These are phyloP conservation scores for Arabidopsis arenosa DNA, from an alignment of 345 rosid genomes.

Conservation along the genomic window DNA sequence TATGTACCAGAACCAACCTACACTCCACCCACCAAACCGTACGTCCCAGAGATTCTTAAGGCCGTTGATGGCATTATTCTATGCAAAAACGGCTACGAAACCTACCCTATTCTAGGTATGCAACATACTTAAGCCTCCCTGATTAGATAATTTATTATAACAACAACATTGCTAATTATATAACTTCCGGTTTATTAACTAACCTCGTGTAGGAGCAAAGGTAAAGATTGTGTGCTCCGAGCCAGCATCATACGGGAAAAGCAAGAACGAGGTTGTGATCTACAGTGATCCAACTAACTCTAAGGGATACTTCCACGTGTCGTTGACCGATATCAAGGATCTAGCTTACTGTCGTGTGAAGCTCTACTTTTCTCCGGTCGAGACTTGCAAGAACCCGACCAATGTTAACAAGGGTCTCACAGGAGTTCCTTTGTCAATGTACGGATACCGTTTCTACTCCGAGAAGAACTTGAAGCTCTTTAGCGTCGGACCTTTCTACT, in stretches of 20 bases:
- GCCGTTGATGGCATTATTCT: constrained; percentile 60
- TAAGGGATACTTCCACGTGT: constrained; percentile 57
- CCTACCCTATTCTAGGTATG: constrained; percentile 59
- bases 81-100: constrained; percentile 52
- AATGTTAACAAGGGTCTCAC: constrained; percentile 57
- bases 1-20: constrained; percentile 40
- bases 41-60: constrained; percentile 37
- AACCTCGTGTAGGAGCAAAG: constrained; percentile 58
- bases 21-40: constrained; percentile 35
- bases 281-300: constrained; percentile 53
- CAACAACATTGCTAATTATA: background rate
- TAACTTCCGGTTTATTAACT: background rate
- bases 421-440: constrained; percentile 56
- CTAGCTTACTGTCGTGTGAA: constrained; percentile 56
- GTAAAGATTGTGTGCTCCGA: constrained; percentile 56
- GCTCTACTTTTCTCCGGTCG: constrained; percentile 54
- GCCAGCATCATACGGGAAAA: constrained; percentile 46
- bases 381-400: constrained; percentile 54
- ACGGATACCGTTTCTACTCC: constrained; percentile 44
- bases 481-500: constrained; percentile 49
- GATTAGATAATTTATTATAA: background rate
- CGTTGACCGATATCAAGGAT: constrained; percentile 41
- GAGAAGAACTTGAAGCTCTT: constrained; percentile 52
- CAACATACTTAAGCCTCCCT: background rate
- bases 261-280: constrained; percentile 45